phyloP scores from a whole-genome alignment of 805 yeast species.

The Hanseniaspora taiwanica region DNA sequence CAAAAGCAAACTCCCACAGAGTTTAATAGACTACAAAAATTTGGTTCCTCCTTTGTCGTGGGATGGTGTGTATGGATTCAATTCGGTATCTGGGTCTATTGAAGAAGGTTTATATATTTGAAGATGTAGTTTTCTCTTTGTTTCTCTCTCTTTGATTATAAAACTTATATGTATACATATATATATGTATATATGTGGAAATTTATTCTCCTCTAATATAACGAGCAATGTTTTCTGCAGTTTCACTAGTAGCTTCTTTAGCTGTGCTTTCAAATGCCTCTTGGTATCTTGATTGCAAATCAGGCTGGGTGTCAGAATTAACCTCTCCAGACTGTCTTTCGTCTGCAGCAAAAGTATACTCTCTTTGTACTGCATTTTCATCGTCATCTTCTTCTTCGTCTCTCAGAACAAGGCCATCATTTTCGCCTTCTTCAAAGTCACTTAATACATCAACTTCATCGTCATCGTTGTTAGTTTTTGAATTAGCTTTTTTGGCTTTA shows the following conservation, averaged over 20 bases:
- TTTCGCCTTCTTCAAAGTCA: slow-evolving; percentile 28
- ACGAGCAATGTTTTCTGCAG: slow-evolving; percentile 61
- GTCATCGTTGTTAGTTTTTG: slow-evolving; percentile 36
- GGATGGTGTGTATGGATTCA: slow-evolving; percentile 73
- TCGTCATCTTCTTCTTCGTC: slow-evolving; percentile 29
- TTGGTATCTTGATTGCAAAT: slow-evolving; percentile 57
- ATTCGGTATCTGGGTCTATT: slow-evolving; percentile 48
- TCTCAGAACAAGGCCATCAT: slow-evolving; percentile 28
- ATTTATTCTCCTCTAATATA: slow-evolving; percentile 35
- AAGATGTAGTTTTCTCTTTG: neutral
- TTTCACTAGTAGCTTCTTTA: slow-evolving; percentile 46
- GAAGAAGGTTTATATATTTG: slow-evolving; percentile 58
- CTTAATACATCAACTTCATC: slow-evolving; percentile 42
- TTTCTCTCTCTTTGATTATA: neutral
- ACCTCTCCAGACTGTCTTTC: slow-evolving; percentile 46
- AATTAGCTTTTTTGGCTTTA: slow-evolving; percentile 12
- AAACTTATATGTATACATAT: neutral
- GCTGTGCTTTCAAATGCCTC: slow-evolving; percentile 54
- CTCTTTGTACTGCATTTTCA: slow-evolving; percentile 45
- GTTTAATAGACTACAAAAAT: neutral
- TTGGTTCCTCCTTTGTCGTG: slow-evolving; percentile 53
- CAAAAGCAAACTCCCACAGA: neutral
- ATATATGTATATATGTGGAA: too few species aligned
- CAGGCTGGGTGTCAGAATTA: slow-evolving; percentile 29
- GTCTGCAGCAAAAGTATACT: slow-evolving; percentile 59